Evolutionary conservation across 192 early-diverging fungal species (phyloP).

Genomic region (Coemansia furcata): DNA sequence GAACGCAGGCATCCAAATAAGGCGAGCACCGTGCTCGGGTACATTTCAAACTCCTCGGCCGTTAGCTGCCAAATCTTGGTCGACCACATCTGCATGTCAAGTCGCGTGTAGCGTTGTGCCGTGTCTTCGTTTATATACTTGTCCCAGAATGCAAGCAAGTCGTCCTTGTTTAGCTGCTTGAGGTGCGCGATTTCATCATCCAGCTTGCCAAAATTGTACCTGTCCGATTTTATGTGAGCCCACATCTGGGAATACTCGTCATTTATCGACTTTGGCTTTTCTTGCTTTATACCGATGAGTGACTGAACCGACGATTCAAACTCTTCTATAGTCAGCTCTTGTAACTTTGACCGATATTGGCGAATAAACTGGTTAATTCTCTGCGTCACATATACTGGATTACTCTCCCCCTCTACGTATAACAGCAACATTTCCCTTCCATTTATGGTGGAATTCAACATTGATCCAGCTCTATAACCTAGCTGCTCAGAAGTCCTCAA

Average conservation of each 20-base stretch:
- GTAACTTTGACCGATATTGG: slow-evolving; percentile 39
- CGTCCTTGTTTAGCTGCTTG: slow-evolving; percentile 11
- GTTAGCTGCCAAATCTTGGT: background rate
- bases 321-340: slow-evolving; percentile 55
- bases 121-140: slow-evolving; percentile 31
- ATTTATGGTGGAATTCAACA: background rate
- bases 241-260: slow-evolving; percentile 66
- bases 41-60: background rate
- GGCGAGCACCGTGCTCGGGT: background rate
- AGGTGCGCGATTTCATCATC: slow-evolving; percentile 7
- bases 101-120: background rate
- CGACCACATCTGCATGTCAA: background rate
- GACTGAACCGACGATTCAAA: slow-evolving; percentile 62
- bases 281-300: slow-evolving; percentile 56
- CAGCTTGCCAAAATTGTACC: slow-evolving; percentile 71
- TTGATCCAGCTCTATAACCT: slow-evolving; percentile 53
- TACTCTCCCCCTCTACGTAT: slow-evolving; percentile 77
- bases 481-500: slow-evolving; percentile 86
- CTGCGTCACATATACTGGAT: slow-evolving; percentile 72
- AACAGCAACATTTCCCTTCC: slow-evolving; percentile 53
- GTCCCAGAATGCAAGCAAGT: slow-evolving; percentile 36
- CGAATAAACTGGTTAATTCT: slow-evolving; percentile 77
- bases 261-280: slow-evolving; percentile 66
- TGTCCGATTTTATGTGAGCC: slow-evolving; percentile 58
- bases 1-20: background rate